Evolutionary conservation across 2,329 filamentous ascomycete species (phyloP), one percentile per base, ranked within the genome.

Genomic region (Biscogniauxia mediterranea): DNA sequence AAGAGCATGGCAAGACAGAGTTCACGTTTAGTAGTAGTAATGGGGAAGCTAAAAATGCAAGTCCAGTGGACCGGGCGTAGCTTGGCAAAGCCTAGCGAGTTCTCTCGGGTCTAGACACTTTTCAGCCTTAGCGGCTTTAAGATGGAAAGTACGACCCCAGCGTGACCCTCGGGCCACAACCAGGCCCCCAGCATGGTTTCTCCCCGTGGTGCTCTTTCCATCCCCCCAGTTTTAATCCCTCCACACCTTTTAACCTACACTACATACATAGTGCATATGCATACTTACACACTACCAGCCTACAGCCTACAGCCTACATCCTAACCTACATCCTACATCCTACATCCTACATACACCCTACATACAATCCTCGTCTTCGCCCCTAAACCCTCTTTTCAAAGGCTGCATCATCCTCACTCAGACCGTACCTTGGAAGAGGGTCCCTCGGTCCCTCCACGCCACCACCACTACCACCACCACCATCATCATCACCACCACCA

Each of bases 101-200:
- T 62, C 58, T 59, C 61, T 58, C 61, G 54, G 63, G 52, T 58
- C 61, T 62, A 68, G 55, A 65, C 63, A 57, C 61, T 64, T 62
- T 62, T 65, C 63, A 66, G 66, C 66, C 64, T 68, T 68, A 66
- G 66, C 64, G 63, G 64, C 57, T 61, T 66, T 61, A 32, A 54
- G 60, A 55, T 58, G 25, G 57, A 58, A 52, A 42, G 19, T 49
- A 51, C 38, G 42, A 49, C 38, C 54, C 32, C 5, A 25, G 19
- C 32, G 23, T 56, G n/a, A 21, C 46, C 54, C n/a, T 56, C 32
- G 38, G 38, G 38, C 38, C 38, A 46, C 38, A 46, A 46, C 5
- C 13, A 46, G 38, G 38, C 38, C 38, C 26, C 38, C 15, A 46
- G 38, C 38, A 46, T 46, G 13, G 17, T n/a, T 46, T n/a, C 38